A percentile compares a stretch with the other conserved stretches of the same genome.
Conservation (phyloP, 805 yeast species). For the Candida ascalaphidarum region DNA sequence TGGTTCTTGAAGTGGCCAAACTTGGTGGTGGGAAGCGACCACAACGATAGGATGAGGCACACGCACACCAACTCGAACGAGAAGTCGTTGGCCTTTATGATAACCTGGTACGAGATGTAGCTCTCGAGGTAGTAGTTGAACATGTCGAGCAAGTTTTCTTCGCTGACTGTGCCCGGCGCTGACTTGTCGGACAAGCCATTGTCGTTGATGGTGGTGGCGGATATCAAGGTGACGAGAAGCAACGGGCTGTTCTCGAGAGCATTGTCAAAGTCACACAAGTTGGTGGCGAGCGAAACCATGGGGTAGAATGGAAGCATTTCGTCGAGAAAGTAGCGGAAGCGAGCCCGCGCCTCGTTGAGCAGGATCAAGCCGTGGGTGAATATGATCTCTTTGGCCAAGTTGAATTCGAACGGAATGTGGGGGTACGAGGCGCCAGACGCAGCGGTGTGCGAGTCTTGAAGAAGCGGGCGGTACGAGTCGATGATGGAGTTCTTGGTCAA, state of each 20-base stretch:
- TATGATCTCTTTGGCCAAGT: constrained; percentile 29
- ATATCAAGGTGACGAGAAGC: constrained; percentile 32
- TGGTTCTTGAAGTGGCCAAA: constrained; percentile 48
- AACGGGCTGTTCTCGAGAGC: constrained; percentile 35
- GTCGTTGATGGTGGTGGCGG: constrained; percentile 40
- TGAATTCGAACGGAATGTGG: constrained; percentile 9
- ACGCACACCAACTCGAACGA: constrained; percentile 32
- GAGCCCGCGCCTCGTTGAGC: constrained; percentile 21
- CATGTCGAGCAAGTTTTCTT: constrained; percentile 31
- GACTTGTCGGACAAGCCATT: constrained; percentile 6
- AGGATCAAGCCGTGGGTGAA: constrained; percentile 22
- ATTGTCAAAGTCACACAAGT: constrained; percentile 27
- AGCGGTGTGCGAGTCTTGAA: too few relatives aligned
- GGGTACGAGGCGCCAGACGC: too few relatives aligned
- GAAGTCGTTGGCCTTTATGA: constrained; percentile 34
- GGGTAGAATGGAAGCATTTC: constrained; percentile 42
- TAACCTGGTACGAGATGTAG: constrained; percentile 34
- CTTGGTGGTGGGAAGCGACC: constrained; percentile 46
- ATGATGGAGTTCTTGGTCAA: too few relatives aligned
- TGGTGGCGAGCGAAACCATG: constrained; percentile 31
- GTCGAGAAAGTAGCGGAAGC: constrained; percentile 25
- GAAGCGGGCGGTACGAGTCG: too few relatives aligned
- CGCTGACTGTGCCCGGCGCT: constrained; percentile 2
- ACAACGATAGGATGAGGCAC: constrained; percentile 37
- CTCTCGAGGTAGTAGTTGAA: constrained; percentile 37